A percentile compares a stretch with the other conserved stretches of the same genome.
Conservation (phyloP, 2,329 filamentous ascomycete genomes). For the Penicillium palitans region DNA sequence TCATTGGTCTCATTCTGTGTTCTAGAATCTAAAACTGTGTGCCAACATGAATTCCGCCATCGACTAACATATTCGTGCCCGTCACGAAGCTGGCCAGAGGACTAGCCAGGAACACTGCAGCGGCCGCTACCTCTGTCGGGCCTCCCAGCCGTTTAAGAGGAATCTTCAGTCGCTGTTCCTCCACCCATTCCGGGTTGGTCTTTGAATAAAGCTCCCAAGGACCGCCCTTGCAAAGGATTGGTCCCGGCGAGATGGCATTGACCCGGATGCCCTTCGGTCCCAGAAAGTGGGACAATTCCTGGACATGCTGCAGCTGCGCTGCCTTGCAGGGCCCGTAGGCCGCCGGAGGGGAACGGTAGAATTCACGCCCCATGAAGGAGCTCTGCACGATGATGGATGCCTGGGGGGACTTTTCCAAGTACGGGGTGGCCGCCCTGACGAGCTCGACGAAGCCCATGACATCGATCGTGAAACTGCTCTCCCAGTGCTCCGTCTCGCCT, state of each 20-base stretch:
- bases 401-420: not conserved
- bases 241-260: not conserved
- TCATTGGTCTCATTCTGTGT: not conserved
- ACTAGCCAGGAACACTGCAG: not conserved
- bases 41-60: not conserved
- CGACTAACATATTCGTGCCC: not conserved
- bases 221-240: not conserved
- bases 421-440: not conserved
- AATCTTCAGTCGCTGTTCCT: not conserved
- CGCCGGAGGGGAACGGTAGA: conserved; percentile 23
- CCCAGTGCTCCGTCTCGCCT: not conserved
- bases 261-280: not conserved
- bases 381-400: not conserved
- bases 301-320: conserved; percentile 26
- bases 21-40: not conserved
- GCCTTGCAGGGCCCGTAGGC: conserved; percentile 26
- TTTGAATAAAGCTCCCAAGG: not conserved
- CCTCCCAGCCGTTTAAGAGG: not conserved
- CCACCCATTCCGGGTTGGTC: not conserved
- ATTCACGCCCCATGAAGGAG: conserved; percentile 40
- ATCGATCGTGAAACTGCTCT: not conserved
- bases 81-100: not conserved
- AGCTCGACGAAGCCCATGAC: not conserved
- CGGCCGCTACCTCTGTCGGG: not conserved
- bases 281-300: conserved; percentile 15